Evolutionary conservation across 371 early-diverging fungal species (phyloP).

Genomic region (Lichtheimia corymbifera): DNA sequence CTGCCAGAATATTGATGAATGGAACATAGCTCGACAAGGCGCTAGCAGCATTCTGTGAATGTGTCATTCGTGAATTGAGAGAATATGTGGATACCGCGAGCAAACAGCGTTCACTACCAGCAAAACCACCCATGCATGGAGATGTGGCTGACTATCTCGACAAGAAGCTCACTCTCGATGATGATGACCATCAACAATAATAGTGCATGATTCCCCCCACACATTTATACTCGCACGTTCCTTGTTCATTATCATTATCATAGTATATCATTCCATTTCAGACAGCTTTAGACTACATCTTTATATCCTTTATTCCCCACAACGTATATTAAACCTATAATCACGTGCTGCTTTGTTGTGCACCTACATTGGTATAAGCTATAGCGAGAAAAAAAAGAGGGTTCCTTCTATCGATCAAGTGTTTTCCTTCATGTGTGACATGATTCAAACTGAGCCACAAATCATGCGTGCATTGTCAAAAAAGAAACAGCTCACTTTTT

Average conservation of each 20-base stretch:
- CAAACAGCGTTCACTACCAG: conserved; percentile 13
- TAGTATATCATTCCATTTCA: too few relatives aligned
- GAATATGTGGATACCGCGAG: conserved; percentile 14
- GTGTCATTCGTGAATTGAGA: conserved; percentile 32
- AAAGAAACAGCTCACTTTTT: too few relatives aligned
- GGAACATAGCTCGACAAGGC: conserved; percentile 20
- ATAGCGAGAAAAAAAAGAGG: too few relatives aligned
- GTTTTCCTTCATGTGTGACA: neutral
- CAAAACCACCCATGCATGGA: conserved; percentile 16
- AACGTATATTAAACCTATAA: too few relatives aligned
- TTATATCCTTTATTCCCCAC: too few relatives aligned
- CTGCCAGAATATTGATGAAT: too few relatives aligned
- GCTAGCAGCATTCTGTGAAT: conserved; percentile 25
- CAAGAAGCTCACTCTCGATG: conserved; percentile 13
- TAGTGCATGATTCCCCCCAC: neutral
- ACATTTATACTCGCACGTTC: neutral
- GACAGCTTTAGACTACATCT: neutral
- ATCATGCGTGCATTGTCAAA: too few relatives aligned
- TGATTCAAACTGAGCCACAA: neutral
- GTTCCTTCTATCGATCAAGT: neutral
- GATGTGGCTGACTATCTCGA: conserved; percentile 20
- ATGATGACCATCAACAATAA: neutral
- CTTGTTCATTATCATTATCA: neutral
- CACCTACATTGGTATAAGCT: too few relatives aligned
- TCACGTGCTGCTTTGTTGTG: too few relatives aligned